These are phyloP conservation scores for Aspergillus terreus DNA, from an alignment of 2,329 filamentous ascomycete species.

Conservation along the genomic window DNA sequence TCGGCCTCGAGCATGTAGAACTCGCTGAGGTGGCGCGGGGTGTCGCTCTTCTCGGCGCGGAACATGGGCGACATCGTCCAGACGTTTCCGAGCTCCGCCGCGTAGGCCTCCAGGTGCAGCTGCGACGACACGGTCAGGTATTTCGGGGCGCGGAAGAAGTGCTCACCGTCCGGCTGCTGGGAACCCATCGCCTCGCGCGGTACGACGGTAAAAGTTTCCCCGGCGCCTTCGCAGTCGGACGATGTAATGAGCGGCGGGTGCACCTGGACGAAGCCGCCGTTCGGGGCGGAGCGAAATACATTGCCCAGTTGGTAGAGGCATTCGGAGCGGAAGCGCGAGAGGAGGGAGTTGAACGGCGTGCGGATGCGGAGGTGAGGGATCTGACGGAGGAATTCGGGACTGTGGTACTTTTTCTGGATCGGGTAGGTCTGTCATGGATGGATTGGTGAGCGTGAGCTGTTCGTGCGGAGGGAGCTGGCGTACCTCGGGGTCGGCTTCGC, in stretches of 20 bases:
- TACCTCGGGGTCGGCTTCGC: constrained; percentile 75
- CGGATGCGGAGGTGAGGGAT: constrained; percentile 83
- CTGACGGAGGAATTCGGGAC: constrained; percentile 79
- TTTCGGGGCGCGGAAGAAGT: constrained; percentile 83
- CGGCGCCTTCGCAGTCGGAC: constrained; percentile 94
- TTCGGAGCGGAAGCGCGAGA: constrained; percentile 80
- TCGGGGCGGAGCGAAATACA: constrained; percentile 65
- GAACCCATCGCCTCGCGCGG: constrained; percentile 36
- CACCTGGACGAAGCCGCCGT: constrained; percentile 62
- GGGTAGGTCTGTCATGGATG: constrained; percentile 66
- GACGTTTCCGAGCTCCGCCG: constrained; percentile 82
- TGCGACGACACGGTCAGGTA: constrained; percentile 95
- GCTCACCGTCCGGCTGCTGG: constrained; percentile 31
- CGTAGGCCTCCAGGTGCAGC: constrained; percentile 86
- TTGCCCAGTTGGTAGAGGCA: constrained; percentile 67
- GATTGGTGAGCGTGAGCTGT: not conserved
- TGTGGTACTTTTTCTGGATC: constrained; percentile 95
- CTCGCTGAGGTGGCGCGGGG: constrained; percentile 87
- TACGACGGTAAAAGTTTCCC: constrained; percentile 79
- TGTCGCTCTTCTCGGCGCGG: constrained; percentile 88
- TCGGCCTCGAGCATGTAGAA: constrained; percentile 99
- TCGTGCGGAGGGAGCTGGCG: constrained; percentile 23
- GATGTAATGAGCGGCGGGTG: constrained; percentile 94
- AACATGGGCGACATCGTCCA: constrained; percentile 95
- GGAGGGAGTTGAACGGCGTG: constrained; percentile 72